Evolutionary conservation across 2,329 filamentous ascomycete species (phyloP), one percentile per base, ranked within the genome.

Genomic region (Neonectria ditissima): DNA sequence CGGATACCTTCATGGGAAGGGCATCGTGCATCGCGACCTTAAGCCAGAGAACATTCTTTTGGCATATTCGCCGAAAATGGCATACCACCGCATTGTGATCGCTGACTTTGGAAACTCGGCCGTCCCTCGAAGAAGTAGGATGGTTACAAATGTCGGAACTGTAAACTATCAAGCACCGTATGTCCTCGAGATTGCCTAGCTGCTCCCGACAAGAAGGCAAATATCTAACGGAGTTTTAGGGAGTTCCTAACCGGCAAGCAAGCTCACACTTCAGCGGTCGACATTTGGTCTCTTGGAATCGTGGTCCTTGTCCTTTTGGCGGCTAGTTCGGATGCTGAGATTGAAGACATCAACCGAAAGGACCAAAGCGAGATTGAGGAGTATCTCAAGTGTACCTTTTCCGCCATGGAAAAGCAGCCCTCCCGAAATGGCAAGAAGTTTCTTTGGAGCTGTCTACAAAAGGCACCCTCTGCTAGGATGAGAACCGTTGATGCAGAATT

Each of bases 11-110:
- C 85, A 87, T 65, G 68, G 70, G n/a, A 82, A 82, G 44, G 80
- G 80, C 0, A 79, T 87, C 7, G 79, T 83, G 0, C 85, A 87
- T 68, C 80, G 85, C 1, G 85, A 87, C 58, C 74, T 87, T 30
- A 87, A 87, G 64, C 83, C 81, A 0, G 84, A 86, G 67, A 87
- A 87, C 43, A 78, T 87, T 4, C 79, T 87, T 11, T 77, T 86
- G 59, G 81, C 80, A 0, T 80, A 79, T 14, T 83, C 82, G 2
- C 82, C 83, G 0, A 79, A 77, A 26, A 73, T 79, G 11, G 74
- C 76, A 2, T 81, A 82, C 44, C 76, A 78, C 54, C 78, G 84
- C 9, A 75, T 87, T 3, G 81, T 84, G 65, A 77, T 87, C 11
- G 82, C 84, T 0, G 85, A 87, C 63, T 83, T 87, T 76, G 84